Evolutionary conservation across 164 flowering plant species (phyloP), one percentile per base, ranked within the genome.

Genomic region (Nymphaea colorata): DNA sequence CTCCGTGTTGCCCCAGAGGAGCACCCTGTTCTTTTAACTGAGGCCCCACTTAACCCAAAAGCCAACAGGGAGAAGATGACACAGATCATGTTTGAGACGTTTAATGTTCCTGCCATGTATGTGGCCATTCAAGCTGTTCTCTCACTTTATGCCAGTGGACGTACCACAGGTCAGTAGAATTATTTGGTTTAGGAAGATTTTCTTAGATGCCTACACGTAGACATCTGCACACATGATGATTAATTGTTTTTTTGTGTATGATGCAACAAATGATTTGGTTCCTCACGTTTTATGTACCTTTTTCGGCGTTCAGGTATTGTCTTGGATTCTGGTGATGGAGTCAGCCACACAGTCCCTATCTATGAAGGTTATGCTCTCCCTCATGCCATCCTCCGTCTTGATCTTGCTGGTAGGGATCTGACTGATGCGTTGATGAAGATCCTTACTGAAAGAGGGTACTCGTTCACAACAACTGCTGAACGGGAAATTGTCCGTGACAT

Each of bases 291-390:
- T 45, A 45, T 45, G 53, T 45, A 0, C 53, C 53, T 5, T 45
- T 45, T 45, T 45, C 53, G 11, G 53, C 5, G 57, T 6, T 6
- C 66, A 86, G 90, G 90, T 79, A 86, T 86, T 78, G 90, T 86
- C 73, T 68, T 86, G 73, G 90, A 86, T 55, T 86, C 90, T 68
- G 90, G 90, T 70, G 90, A 86, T 75, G 90, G 90, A 72, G 90
- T 86, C 59, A 86, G 90, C 59, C 90, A 86, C 70, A 86, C 90
- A 42, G 90, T 86, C 63, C 90, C 90, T 44, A 86, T 86, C 41
- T 86, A 86, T 44, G 90, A 86, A 75, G 90, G 90, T 4, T 86
- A 86, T 77, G 90, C 90, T 59, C 86, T 86, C 44, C 90, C 90
- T 8, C 90, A 86, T 78, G 90, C 90, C 72, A 86, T 86, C 67